Percentiles rank a stretch among this genome's conserved stretches.
These are phyloP conservation scores for Fusarium udum DNA, from an alignment of 2,329 filamentous ascomycete species.

Conservation along the genomic window DNA sequence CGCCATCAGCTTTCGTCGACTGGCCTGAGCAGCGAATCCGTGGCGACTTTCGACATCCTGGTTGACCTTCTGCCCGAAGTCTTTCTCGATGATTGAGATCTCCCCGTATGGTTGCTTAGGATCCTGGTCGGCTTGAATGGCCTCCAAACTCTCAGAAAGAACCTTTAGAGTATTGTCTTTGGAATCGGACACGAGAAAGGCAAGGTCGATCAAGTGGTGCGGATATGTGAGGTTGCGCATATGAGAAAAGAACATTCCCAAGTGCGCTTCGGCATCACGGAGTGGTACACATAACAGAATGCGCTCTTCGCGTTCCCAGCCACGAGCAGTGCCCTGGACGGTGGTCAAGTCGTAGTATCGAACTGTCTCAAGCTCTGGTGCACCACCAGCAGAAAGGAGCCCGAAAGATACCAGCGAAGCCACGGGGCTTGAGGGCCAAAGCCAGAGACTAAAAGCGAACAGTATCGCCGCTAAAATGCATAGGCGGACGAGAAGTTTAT, in stretches of 20 bases:
- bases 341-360: constrained; percentile 96
- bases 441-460: constrained; percentile 76
- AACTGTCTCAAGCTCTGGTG: constrained; percentile 89
- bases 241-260: constrained; percentile 99
- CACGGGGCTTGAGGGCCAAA: constrained; percentile 73
- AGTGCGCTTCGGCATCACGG: constrained; percentile 88
- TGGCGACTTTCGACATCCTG: constrained; percentile 98
- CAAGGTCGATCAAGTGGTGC: constrained; percentile 93
- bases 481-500: constrained; percentile 76
- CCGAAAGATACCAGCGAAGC: constrained; percentile 74
- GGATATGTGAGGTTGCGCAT: constrained; percentile 96
- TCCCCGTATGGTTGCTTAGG: constrained; percentile 88
- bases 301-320: constrained; percentile 96
- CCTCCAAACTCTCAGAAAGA: constrained; percentile 77
- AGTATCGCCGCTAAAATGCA: constrained; percentile 67
- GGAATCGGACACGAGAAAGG: constrained; percentile 96
- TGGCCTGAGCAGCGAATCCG: constrained; percentile 95
- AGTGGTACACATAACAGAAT: constrained; percentile 95
- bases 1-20: constrained; percentile 94
- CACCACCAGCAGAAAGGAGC: constrained; percentile 71
- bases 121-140: constrained; percentile 82
- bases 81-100: constrained; percentile 97
- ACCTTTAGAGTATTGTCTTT: constrained; percentile 88
- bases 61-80: constrained; percentile 97
- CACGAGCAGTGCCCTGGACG: constrained; percentile 88